Conservation (phyloP, 352 stramenopile species). For the Pythium aristosporum region DNA sequence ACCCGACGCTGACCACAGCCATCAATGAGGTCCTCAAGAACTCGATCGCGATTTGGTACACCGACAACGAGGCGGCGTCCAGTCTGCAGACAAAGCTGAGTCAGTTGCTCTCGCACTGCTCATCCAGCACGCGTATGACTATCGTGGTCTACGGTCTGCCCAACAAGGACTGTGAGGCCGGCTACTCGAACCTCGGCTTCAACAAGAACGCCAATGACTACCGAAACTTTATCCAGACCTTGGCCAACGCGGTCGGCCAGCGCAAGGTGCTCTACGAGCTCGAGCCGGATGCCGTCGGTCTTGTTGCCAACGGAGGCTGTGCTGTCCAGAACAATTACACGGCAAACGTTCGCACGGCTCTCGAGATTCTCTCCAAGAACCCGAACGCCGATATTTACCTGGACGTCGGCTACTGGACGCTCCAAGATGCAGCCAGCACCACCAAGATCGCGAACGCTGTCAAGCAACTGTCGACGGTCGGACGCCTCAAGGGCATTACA, state of each 20-base stretch:
- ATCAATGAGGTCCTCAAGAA: constrained; percentile 3
- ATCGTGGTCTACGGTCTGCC: constrained; percentile 72
- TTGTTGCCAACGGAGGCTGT: constrained; percentile 47
- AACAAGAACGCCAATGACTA: constrained; percentile 46
- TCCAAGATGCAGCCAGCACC: constrained; percentile 24
- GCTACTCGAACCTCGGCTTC: constrained; percentile 11
- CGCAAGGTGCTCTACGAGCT: constrained; percentile 73
- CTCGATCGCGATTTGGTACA: constrained; percentile 53
- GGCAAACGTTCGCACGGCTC: constrained; percentile 42
- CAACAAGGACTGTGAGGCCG: constrained; percentile 63
- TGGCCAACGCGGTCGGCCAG: constrained; percentile 38
- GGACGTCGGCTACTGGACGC: constrained; percentile 62
- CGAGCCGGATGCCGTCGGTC: constrained; percentile 56
- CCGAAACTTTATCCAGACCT: constrained; percentile 36
- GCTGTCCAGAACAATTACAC: constrained; percentile 38
- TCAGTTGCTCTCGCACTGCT: constrained; percentile 33
- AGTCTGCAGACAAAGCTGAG: constrained; percentile 12
- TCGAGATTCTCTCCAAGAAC: constrained; percentile 44
- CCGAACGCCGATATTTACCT: constrained; percentile 61
- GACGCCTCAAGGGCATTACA: constrained; percentile 55
- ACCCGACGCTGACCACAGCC: background rate
- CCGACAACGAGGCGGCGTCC: constrained; percentile 40
- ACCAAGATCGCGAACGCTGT: constrained; percentile 34
- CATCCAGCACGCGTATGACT: constrained; percentile 36
- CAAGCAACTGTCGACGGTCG: constrained; percentile 36